These are phyloP conservation scores for Dryas drummondii DNA, from an alignment of 306 rosid genomes.

Conservation along the genomic window DNA sequence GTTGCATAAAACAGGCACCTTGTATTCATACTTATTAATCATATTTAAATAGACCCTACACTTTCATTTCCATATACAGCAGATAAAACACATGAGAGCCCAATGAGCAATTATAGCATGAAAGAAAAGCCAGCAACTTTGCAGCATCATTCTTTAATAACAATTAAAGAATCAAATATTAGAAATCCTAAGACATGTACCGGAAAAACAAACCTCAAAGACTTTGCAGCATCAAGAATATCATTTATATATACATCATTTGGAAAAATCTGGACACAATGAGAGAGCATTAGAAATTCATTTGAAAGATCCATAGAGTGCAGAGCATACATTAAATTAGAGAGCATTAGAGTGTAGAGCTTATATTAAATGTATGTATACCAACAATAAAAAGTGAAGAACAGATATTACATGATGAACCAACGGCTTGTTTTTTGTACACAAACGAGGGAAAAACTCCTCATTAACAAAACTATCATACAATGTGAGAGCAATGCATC, in stretches of 20 bases:
- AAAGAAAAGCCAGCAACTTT: slow-evolving; percentile 1
- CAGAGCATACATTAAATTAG: neutral
- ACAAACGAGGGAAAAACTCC: neutral
- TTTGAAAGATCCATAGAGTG: slow-evolving; percentile 16
- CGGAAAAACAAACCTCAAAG: slow-evolving; percentile 52
- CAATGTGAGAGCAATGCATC: neutral
- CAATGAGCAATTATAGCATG: neutral
- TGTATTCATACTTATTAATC: neutral
- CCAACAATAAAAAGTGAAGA: neutral
- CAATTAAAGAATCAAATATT: neutral
- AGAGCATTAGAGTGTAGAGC: neutral
- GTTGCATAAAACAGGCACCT: neutral
- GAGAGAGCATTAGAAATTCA: slow-evolving; percentile 26
- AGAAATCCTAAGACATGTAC: neutral
- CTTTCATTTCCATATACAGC: neutral
- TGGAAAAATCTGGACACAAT: slow-evolving; percentile 68
- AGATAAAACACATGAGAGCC: neutral
- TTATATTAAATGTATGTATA: neutral
- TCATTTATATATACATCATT: slow-evolving; percentile 61
- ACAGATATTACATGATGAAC: neutral
- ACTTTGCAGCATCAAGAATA: slow-evolving; percentile 62
- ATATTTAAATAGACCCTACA: neutral
- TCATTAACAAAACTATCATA: neutral
- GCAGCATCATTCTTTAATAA: neutral
- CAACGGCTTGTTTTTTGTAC: neutral